Conservation (phyloP, 2,329 filamentous ascomycete genomes). For the Aspergillus arachidicola region DNA sequence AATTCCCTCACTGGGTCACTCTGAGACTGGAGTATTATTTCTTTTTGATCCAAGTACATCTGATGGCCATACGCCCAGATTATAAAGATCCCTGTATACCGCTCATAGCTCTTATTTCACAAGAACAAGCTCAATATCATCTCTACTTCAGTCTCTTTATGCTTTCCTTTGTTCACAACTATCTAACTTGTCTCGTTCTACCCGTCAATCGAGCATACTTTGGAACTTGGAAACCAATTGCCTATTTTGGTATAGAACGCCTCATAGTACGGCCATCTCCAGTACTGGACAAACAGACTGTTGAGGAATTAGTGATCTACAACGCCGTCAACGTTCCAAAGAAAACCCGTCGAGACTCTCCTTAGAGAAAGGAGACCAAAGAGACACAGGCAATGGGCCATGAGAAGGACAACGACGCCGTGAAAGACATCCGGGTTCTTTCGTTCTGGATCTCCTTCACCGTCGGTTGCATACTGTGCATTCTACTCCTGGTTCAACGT, state of each 20-base stretch:
- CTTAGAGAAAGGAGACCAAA: slow-evolving; percentile 13
- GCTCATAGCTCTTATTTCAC: not conserved
- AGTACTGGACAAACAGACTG: not conserved
- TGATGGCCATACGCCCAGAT: slow-evolving; percentile 6
- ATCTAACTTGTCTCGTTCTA: not conserved
- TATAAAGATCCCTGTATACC: slow-evolving; percentile 15
- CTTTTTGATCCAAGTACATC: slow-evolving; percentile 8
- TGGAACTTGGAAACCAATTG: not conserved
- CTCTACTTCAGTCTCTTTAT: not conserved
- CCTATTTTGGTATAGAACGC: not conserved
- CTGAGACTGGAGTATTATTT: slow-evolving; percentile 12
- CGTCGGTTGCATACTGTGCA: slow-evolving; percentile 20
- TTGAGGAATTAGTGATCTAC: not conserved
- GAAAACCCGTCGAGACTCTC: not conserved
- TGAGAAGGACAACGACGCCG: slow-evolving; percentile 13
- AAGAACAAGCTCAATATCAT: not conserved
- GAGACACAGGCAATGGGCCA: slow-evolving; percentile 19
- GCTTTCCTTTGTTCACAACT: not conserved
- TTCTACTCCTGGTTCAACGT: slow-evolving; percentile 20
- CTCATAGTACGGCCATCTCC: not conserved
- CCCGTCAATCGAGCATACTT: not conserved
- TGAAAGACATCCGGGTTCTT: slow-evolving; percentile 12
- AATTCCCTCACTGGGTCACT: slow-evolving; percentile 9
- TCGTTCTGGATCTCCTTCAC: slow-evolving; percentile 21
- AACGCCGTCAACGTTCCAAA: not conserved